Conservation (phyloP, 108 stramenopile genomes). For the Seminavis robusta region DNA sequence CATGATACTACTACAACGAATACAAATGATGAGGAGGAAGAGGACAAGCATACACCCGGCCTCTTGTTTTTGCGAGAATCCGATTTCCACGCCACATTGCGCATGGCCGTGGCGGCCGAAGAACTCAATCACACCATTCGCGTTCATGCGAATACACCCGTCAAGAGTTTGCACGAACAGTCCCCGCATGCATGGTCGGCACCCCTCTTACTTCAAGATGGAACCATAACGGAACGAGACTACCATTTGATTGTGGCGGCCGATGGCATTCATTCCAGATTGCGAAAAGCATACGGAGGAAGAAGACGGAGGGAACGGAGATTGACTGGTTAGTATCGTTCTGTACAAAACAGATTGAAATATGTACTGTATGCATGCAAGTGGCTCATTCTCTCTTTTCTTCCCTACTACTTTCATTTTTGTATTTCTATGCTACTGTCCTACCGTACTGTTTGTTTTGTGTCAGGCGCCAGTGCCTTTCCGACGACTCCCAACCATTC, state of each 20-base stretch:
- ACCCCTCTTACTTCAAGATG: conserved; percentile 5
- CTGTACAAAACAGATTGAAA: too few relatives aligned
- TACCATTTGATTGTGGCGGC: conserved; percentile 86
- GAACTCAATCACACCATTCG: conserved; percentile 50
- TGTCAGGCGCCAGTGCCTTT: conserved; percentile 19
- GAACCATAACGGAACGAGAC: conserved; percentile 31
- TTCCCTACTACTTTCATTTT: too few relatives aligned
- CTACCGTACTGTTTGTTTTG: too few relatives aligned
- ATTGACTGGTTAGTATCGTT: too few relatives aligned
- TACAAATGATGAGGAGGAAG: conserved; percentile 19
- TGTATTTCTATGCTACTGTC: too few relatives aligned
- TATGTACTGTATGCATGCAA: too few relatives aligned
- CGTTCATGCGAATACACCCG: conserved; percentile 32
- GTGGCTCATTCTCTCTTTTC: too few relatives aligned
- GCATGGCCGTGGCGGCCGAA: conserved; percentile 57
- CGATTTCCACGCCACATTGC: conserved; percentile 59
- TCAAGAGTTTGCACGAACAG: conserved; percentile 47
- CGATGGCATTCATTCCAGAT: conserved; percentile 68
- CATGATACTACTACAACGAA: too few relatives aligned
- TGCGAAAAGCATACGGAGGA: conserved; percentile 73
- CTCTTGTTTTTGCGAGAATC: conserved; percentile 74
- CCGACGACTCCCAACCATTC: conserved; percentile 5
- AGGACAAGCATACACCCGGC: conserved; percentile 19
- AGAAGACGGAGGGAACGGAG: conserved; percentile 10
- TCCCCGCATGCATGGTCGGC: conserved; percentile 34